Percentiles rank a stretch among this genome's conserved stretches.
Conservation (phyloP, 2,329 filamentous ascomycete genomes). For the Rhynchosporium secalis region DNA sequence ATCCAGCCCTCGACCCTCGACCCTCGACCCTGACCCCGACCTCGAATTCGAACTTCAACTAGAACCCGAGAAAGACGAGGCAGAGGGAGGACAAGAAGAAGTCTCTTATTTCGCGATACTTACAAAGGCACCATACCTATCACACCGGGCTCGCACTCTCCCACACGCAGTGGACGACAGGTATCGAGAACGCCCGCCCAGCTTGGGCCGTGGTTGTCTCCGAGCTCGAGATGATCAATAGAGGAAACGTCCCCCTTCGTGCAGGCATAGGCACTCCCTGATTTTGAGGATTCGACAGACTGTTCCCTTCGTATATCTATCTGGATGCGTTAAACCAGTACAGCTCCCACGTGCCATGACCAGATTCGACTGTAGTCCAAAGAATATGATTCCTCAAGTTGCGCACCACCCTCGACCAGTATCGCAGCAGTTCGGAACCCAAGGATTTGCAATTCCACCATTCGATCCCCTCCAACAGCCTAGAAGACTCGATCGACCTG, state of each 20-base stretch:
- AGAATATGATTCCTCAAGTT: slow-evolving; percentile 51
- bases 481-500: slow-evolving; percentile 29
- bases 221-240: slow-evolving; percentile 39
- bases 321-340: slow-evolving; percentile 25
- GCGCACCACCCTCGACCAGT: slow-evolving; percentile 44
- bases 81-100: not conserved
- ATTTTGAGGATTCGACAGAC: slow-evolving; percentile 32
- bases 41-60: too few relatives aligned
- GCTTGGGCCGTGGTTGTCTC: slow-evolving; percentile 29
- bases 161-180: slow-evolving; percentile 16
- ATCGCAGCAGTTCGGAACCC: slow-evolving; percentile 33
- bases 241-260: slow-evolving; percentile 37
- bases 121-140: slow-evolving; percentile 13
- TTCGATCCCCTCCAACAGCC: slow-evolving; percentile 30
- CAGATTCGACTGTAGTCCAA: slow-evolving; percentile 23
- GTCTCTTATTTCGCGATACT: not conserved
- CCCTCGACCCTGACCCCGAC: too few relatives aligned
- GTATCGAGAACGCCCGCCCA: slow-evolving; percentile 29
- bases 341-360: slow-evolving; percentile 25
- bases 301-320: slow-evolving; percentile 15
- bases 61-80: too few relatives aligned
- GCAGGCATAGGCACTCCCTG: slow-evolving; percentile 41
- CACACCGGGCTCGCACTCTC: slow-evolving; percentile 1
- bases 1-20: not conserved
- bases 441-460: slow-evolving; percentile 33